A percentile compares a stretch with the other conserved stretches of the same genome.
Conservation (phyloP, 1,284 basidiomycete species). For the Cryptococcus hybrid region DNA sequence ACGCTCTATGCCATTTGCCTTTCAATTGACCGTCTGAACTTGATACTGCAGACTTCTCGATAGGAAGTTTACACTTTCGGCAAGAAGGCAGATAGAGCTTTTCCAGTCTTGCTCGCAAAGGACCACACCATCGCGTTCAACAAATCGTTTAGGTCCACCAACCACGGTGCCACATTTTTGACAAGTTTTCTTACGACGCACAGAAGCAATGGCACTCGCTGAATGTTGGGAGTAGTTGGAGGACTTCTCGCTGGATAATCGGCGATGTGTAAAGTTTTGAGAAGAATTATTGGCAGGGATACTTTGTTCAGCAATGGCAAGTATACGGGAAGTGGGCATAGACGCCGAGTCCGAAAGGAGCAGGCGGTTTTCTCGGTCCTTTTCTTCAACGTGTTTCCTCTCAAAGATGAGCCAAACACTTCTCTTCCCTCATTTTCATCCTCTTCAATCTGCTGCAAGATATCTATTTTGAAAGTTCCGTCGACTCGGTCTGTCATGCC, state of each 20-base stretch:
- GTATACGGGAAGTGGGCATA: no score
- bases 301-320: no score
- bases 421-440: slow-evolving; percentile 35
- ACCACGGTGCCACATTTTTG: slow-evolving; percentile 66
- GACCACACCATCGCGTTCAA: slow-evolving; percentile 63
- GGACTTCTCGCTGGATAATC: no score
- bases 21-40: slow-evolving; percentile 86
- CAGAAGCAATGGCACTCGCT: no score
- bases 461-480: slow-evolving; percentile 10
- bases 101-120: slow-evolving; percentile 89
- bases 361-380: no score
- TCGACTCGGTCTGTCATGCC: slow-evolving; percentile 29
- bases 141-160: slow-evolving; percentile 69
- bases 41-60: slow-evolving; percentile 87
- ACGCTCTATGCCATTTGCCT: slow-evolving; percentile 85
- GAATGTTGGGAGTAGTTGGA: no score
- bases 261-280: no score
- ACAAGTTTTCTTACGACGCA: slow-evolving; percentile 51
- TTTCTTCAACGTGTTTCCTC: no score
- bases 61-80: slow-evolving; percentile 73
- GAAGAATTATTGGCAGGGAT: no score
- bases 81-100: slow-evolving; percentile 86
- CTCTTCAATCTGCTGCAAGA: slow-evolving; percentile 39
- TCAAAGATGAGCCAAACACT: slow-evolving; percentile 16
- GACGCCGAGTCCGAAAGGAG: no score